Evolutionary conservation across 495 filamentous ascomycete genomes (phyloP), one percentile per base, ranked within the genome.

Genomic region (Xylaria scruposa): DNA sequence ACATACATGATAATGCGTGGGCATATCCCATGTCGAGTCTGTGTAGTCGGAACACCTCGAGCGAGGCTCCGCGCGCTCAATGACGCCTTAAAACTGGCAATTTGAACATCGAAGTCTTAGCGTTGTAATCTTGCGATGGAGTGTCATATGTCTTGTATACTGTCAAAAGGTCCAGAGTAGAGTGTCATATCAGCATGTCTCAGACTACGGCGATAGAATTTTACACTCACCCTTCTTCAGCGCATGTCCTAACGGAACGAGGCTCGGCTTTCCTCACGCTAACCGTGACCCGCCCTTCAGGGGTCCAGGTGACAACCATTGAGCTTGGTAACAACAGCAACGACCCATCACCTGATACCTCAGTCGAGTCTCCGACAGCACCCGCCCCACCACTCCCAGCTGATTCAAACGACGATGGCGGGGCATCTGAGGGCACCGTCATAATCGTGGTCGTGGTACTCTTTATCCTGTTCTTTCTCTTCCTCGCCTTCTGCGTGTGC

Each of bases 401-500:
- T 9, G 40, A 61, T 19, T 1, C 53, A n/a, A 21, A 61, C 19
- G 10, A 54, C 24, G 68, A 44, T 1, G 6, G 42, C 21, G 26
- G 44, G 24, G 21, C 6, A n/a, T 49, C 68, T 8, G 58, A 54
- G 17, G 60, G 40, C 33, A 49, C 54, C n/a, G 24, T 61, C 13
- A 54, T 64, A 29, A 70, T 70, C 26, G 59, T 70, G 21, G 58
- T 70, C 12, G 68, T 70, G 21, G 54, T 70, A 3, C 31, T 70
- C 21, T 62, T 70, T 21, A 42, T 70, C 8, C 21, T 70, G 12
- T 63, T 33, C 24, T 70, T 70, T 21, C 58, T 70, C 33, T 56
- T 63, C 46, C 1, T 44, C 6, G 31, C 9, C 6, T 63, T 19
- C 58, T 62, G 68, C 46, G 17, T 54, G 2, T 70, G 59, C 24